These are phyloP conservation scores for Naematelia aurantialba DNA, from an alignment of 768 basidiomycete genomes.

Conservation along the genomic window DNA sequence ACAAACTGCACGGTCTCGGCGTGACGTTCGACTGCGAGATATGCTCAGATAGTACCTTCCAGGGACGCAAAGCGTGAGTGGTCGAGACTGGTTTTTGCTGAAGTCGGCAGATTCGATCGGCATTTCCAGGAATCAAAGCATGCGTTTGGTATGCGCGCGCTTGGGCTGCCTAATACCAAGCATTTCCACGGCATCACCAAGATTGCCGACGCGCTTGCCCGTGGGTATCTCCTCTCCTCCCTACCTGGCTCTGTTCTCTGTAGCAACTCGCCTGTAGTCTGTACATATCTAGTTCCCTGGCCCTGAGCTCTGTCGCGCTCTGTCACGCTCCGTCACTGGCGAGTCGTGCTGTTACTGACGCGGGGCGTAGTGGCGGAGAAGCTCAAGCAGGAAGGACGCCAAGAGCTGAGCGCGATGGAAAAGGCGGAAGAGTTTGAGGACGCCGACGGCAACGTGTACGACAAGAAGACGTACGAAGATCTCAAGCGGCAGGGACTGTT, in stretches of 20 bases:
- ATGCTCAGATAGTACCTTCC: slow-evolving; percentile 65
- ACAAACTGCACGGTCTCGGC: slow-evolving; percentile 96
- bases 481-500: slow-evolving; percentile 93
- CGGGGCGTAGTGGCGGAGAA: slow-evolving; percentile 96
- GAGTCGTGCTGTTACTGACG: no score
- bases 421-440: slow-evolving; percentile 98
- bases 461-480: slow-evolving; percentile 95
- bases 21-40: slow-evolving; percentile 97
- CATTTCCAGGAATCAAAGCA: slow-evolving; percentile 77
- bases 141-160: slow-evolving; percentile 95
- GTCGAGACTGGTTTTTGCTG: background rate
- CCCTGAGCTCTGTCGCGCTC: no score
- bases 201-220: slow-evolving; percentile 89
- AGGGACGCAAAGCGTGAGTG: background rate
- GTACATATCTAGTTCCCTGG: no score
- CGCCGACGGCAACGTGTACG: slow-evolving; percentile 97
- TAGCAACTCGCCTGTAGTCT: no score
- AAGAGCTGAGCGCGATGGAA: slow-evolving; percentile 88
- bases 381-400: slow-evolving; percentile 91
- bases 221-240: slow-evolving; percentile 57
- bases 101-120: slow-evolving; percentile 31
- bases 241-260: no score
- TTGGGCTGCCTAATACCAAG: slow-evolving; percentile 95
- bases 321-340: no score
- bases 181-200: slow-evolving; percentile 98